Base-by-base conservation (phyloP, 1,284 basidiomycete species). In the Ceratobasidium sp. region DNA sequence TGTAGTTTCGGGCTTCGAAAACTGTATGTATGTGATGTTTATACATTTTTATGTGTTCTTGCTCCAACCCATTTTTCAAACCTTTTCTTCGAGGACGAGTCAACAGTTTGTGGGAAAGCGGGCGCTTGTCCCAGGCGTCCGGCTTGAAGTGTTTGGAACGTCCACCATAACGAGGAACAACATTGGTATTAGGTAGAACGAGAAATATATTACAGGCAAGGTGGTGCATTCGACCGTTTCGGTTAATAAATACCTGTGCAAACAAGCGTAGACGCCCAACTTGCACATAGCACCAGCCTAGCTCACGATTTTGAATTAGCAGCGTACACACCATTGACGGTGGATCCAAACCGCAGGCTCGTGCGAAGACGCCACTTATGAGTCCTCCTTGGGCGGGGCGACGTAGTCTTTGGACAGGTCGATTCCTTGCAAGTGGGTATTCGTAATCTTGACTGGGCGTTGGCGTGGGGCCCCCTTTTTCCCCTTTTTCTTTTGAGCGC, bases 361-460 rank as follows among this genome's bases (percentile, higher is more conserved):
- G 4, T 46, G 43, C 43, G 13, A n/a, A 11, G 13, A 3, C n/a
- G 53, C 27, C 11, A 24, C 6, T 24, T 43, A 71, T 9, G 54
- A 37, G 53, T 71, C 74, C 27, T 73, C 62, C 53, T 73, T 48
- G 29, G 68, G 31, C 2, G 68, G 64, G 14, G 75, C 66, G 19
- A 77, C 77, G 58, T 78, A 80, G 48, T 85, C 93, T 77, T 88
- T 88, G 68, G 91, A 91, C 64, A 96, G 82, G 82, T 96, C 94
- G 83, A 96, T 91, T 48, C 88, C 90, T 80, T 90, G 91, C 80
- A 96, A 81, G 84, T 96, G 95, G 1, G 91, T 91, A 79, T 96
- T 97, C 63, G 94, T 96, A 77, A 96, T 88, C 78, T 92, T 90
- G 77, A 90, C 88, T 79, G 89, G 90, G 61, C 93, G 86, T 79